Evolutionary conservation across 768 basidiomycete genomes (phyloP).

Genomic region (Astraeus odoratus): DNA sequence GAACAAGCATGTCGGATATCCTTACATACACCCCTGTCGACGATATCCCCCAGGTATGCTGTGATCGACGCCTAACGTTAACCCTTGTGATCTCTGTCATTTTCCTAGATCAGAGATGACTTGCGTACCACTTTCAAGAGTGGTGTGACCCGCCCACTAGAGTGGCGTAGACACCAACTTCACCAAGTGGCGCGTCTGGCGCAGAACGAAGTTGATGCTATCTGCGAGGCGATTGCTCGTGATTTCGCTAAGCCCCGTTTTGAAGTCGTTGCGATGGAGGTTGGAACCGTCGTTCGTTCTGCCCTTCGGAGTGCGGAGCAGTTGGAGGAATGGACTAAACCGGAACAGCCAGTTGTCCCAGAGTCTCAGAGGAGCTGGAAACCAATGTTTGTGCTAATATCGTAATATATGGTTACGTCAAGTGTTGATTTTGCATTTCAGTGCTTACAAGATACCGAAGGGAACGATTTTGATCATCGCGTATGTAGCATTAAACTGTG

Average conservation of each 20-base stretch:
- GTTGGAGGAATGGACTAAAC: constrained; percentile 53
- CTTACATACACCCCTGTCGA: constrained; percentile 13
- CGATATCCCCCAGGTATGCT: constrained; percentile 20
- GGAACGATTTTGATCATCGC: constrained; percentile 55
- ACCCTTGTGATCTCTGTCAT: not conserved
- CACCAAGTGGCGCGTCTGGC: constrained; percentile 52
- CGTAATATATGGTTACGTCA: not conserved
- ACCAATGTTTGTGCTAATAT: constrained; percentile 30
- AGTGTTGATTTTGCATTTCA: constrained; percentile 1
- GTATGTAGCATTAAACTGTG: constrained; percentile 29
- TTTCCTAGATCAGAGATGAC: constrained; percentile 27
- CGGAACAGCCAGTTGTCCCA: constrained; percentile 32
- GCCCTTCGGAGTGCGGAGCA: constrained; percentile 37
- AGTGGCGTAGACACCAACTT: constrained; percentile 61
- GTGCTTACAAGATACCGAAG: constrained; percentile 48
- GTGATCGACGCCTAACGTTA: too few relatives aligned
- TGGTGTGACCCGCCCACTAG: constrained; percentile 43
- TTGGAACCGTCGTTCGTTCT: constrained; percentile 37
- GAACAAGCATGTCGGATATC: not conserved
- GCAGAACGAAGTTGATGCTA: constrained; percentile 52
- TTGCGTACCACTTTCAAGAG: constrained; percentile 44
- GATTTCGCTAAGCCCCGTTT: constrained; percentile 46
- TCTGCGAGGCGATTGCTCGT: constrained; percentile 35
- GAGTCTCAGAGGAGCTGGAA: constrained; percentile 44
- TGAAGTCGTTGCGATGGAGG: constrained; percentile 35